These are phyloP conservation scores for Fomitopsis palustris DNA, from an alignment of 1,284 basidiomycete genomes.

Conservation along the genomic window DNA sequence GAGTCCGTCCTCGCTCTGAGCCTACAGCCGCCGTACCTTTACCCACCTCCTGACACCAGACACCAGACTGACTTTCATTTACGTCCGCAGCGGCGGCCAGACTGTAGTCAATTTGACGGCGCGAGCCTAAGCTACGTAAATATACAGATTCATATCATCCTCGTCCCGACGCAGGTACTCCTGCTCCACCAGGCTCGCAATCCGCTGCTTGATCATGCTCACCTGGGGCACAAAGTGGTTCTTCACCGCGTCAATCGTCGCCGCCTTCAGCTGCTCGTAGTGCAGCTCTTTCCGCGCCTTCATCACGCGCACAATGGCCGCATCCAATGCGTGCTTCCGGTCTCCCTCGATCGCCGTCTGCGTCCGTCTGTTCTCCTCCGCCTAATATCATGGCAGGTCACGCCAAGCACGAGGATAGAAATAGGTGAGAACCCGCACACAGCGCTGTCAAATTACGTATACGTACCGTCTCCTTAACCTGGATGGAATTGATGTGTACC, in stretches of 20 bases:
- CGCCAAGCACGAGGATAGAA: background rate
- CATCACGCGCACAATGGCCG: slow-evolving; percentile 94
- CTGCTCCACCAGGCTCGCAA: slow-evolving; percentile 79
- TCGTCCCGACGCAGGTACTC: slow-evolving; percentile 84
- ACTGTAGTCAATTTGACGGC: background rate
- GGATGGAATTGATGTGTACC: slow-evolving; percentile 95
- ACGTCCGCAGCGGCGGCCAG: no score
- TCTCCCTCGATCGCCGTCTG: slow-evolving; percentile 85
- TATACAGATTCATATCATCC: slow-evolving; percentile 64
- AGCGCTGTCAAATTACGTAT: slow-evolving; percentile 9
- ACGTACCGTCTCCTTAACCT: slow-evolving; percentile 83
- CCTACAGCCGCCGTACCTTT: no score
- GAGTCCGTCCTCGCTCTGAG: background rate
- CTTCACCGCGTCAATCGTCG: slow-evolving; percentile 79
- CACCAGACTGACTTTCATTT: no score
- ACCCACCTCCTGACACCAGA: no score
- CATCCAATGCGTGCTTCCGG: slow-evolving; percentile 83
- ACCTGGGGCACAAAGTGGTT: slow-evolving; percentile 73
- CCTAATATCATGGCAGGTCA: slow-evolving; percentile 36
- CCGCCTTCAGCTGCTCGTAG: slow-evolving; percentile 76
- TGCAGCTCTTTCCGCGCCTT: slow-evolving; percentile 81
- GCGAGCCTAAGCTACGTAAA: slow-evolving; percentile 66
- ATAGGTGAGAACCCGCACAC: background rate
- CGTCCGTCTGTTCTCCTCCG: slow-evolving; percentile 84
- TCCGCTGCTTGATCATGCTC: slow-evolving; percentile 79